These are phyloP conservation scores for Komagataella phaffii DNA, from an alignment of 805 yeast genomes.

Conservation along the genomic window DNA sequence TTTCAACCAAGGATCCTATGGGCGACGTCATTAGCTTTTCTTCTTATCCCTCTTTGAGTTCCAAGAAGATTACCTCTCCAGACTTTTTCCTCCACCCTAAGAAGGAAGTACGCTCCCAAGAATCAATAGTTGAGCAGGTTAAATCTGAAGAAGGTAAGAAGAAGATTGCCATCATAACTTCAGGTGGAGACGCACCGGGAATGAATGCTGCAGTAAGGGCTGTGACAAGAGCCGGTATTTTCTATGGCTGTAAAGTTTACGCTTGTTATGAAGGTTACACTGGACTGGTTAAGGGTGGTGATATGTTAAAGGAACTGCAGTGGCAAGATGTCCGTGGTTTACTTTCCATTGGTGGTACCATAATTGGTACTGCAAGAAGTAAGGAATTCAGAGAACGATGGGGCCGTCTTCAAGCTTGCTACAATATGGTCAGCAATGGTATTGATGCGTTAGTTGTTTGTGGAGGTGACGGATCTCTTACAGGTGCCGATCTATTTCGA, in stretches of 20 bases:
- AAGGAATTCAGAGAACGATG: constrained; percentile 50
- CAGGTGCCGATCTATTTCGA: constrained; percentile 72
- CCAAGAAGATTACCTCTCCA: constrained; percentile 17
- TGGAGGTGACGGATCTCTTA: constrained; percentile 77
- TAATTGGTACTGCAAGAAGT: constrained; percentile 70
- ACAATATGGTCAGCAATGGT: constrained; percentile 54
- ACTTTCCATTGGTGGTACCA: constrained; percentile 62
- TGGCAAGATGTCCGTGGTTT: constrained; percentile 70
- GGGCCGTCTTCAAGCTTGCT: constrained; percentile 53
- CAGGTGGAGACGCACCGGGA: constrained; percentile 78
- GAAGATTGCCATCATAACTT: constrained; percentile 66
- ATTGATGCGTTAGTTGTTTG: constrained; percentile 70
- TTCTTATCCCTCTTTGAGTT: constrained; percentile 25
- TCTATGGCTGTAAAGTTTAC: constrained; percentile 49
- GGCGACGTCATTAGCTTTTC: constrained; percentile 49
- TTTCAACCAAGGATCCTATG: constrained; percentile 46
- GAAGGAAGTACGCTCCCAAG: not conserved
- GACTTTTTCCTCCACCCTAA: constrained; percentile 16
- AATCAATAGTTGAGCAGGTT: not conserved
- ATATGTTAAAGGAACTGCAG: constrained; percentile 41
- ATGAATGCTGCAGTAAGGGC: constrained; percentile 72
- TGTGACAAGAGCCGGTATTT: constrained; percentile 55
- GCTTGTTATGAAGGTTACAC: constrained; percentile 67
- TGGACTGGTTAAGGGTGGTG: constrained; percentile 59
- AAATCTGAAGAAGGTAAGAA: constrained; percentile 7